A percentile compares a stretch with the other conserved stretches of the same genome.
phyloP scores from a whole-genome alignment of 2,329 filamentous ascomycete species.

The Fusarium nelsonii region DNA sequence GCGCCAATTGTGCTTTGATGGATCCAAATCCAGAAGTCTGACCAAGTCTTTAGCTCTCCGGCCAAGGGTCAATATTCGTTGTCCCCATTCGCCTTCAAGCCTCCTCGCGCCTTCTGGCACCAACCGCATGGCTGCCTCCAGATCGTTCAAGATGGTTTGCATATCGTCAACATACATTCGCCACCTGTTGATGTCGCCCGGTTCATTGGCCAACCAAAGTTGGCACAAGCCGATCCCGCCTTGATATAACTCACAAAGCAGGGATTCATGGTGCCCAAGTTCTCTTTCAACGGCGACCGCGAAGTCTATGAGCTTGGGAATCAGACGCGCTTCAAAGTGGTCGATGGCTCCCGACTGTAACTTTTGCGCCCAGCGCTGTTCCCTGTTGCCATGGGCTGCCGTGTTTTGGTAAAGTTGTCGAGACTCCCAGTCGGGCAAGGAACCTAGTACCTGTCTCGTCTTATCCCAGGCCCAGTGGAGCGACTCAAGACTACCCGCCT shows the following conservation, averaged over 20 bases:
- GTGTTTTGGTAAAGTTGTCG: not conserved
- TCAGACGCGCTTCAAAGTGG: constrained; percentile 28
- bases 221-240: constrained; percentile 26
- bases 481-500: not conserved
- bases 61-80: constrained; percentile 19
- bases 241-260: constrained; percentile 44
- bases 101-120: constrained; percentile 3
- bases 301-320: constrained; percentile 37
- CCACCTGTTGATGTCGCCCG: constrained; percentile 21
- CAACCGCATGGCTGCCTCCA: not conserved
- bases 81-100: constrained; percentile 30
- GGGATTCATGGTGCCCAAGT: constrained; percentile 34
- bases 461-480: constrained; percentile 5
- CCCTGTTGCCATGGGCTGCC: not conserved
- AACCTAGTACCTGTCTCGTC: not conserved
- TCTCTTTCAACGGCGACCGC: constrained; percentile 29
- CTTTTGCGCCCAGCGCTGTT: constrained; percentile 6
- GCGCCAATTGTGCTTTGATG: constrained; percentile 35
- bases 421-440: constrained; percentile 21
- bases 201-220: constrained; percentile 15
- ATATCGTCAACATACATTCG: constrained; percentile 1
- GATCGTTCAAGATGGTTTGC: not conserved
- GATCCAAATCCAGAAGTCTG: constrained; percentile 17
- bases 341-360: not conserved
- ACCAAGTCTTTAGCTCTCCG: constrained; percentile 26